A percentile compares a stretch with the other conserved stretches of the same genome.
Evolutionary conservation across 805 yeast genomes (phyloP).

Genomic region (Starmerella apicola): DNA sequence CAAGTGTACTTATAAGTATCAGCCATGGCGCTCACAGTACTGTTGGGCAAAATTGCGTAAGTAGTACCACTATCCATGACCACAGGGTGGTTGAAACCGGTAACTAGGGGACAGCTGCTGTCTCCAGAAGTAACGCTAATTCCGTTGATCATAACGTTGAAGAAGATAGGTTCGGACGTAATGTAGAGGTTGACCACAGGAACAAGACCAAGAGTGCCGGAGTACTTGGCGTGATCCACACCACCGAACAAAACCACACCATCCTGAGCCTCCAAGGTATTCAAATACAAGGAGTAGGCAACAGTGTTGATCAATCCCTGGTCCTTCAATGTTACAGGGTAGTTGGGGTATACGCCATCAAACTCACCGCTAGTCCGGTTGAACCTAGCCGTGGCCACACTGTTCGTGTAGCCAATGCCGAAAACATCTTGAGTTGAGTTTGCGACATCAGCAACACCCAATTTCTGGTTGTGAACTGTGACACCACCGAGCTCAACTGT

Average conservation of each 20-base stretch:
- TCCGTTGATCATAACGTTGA: slow-evolving; percentile 14
- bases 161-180: slow-evolving; percentile 4
- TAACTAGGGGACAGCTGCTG: slow-evolving; percentile 7
- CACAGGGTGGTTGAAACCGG: slow-evolving; percentile 29
- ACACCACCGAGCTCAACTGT: slow-evolving; percentile 37
- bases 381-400: slow-evolving; percentile 22
- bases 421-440: slow-evolving; percentile 55
- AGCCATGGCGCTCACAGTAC: slow-evolving; percentile 22
- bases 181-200: slow-evolving; percentile 21
- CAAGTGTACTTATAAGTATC: slow-evolving; percentile 27
- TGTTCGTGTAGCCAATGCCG: slow-evolving; percentile 28
- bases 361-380: slow-evolving; percentile 9
- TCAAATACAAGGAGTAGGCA: slow-evolving; percentile 38
- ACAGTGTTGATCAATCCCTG: slow-evolving; percentile 32
- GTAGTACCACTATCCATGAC: slow-evolving; percentile 49
- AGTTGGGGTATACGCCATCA: slow-evolving; percentile 20
- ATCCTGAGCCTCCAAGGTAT: slow-evolving; percentile 23
- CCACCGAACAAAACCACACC: slow-evolving; percentile 37
- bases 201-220: slow-evolving; percentile 29
- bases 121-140: slow-evolving; percentile 5
- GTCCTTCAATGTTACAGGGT: slow-evolving; percentile 27
- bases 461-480: slow-evolving; percentile 37
- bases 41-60: slow-evolving; percentile 35
- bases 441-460: slow-evolving; percentile 60
- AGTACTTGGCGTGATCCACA: slow-evolving; percentile 33